Conservation (phyloP, 306 rosid species). For the Lathyrus tuberosus region DNA sequence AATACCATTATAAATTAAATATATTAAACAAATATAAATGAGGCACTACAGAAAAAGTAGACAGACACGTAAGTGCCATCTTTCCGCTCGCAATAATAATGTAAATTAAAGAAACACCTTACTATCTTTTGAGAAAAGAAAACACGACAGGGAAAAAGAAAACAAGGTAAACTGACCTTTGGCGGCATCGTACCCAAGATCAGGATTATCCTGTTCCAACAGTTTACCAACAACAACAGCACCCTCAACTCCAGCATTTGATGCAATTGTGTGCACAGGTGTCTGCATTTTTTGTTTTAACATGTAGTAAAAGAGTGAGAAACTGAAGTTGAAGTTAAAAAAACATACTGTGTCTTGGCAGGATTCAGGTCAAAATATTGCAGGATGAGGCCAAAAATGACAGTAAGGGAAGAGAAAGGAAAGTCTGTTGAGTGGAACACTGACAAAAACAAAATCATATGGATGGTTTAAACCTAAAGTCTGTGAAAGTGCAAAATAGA, state of each 20-base stretch:
- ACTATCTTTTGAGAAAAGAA: background rate
- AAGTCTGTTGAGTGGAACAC: background rate
- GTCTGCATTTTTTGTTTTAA: conserved; percentile 53
- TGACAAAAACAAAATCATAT: background rate
- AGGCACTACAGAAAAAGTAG: too few species aligned
- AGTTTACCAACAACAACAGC: conserved; percentile 97
- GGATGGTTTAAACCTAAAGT: background rate
- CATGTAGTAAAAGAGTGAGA: background rate
- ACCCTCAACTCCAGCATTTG: conserved; percentile 98
- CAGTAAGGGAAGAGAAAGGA: background rate
- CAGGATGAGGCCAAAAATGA: conserved; percentile 18
- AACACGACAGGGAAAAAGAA: background rate
- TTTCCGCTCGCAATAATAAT: background rate
- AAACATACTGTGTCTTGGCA: background rate
- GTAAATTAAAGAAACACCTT: background rate
- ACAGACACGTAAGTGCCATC: too few species aligned
- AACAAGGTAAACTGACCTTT: conserved; percentile 64
- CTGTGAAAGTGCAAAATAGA: background rate
- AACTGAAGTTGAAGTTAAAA: background rate
- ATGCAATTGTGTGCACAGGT: conserved; percentile 93
- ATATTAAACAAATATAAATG: too few species aligned
- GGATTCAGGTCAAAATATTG: background rate
- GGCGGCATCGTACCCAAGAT: conserved; percentile 96
- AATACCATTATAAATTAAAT: too few species aligned
- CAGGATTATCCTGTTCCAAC: conserved; percentile 78